Base-by-base conservation (phyloP, 495 filamentous ascomycete species). In the Daldinia caldariorum region DNA sequence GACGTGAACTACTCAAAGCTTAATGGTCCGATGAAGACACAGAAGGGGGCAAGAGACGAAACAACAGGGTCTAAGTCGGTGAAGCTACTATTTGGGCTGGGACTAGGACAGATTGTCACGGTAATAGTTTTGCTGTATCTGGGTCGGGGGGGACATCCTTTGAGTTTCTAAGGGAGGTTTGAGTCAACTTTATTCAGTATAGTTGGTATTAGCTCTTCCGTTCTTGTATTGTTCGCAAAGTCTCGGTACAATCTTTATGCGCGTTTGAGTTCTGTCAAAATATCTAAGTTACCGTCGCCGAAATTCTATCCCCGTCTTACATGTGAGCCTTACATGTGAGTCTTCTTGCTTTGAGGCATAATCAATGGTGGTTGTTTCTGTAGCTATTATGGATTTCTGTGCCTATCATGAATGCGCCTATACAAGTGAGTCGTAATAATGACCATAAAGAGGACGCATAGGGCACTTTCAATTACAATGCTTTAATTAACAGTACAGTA, bases 81-180 rank as follows among this genome's bases (percentile, higher is more conserved):
- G 37, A 58, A 56, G 54, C 32, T 76, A 32, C 6, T 79, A 38
- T 62, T 74, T 43, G 69, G 66, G 26, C 60, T 72, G 39, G 55
- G 72, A 26, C 49, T 71, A 35, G 58, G 58, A 34, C 69, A 74
- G 43, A 39, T 70, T 7, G 22, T 74, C 12, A 60, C 61, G 34
- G 58, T 71, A 22, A 63, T 66, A 54, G 13, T 64, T 32, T 10
- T 70, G n/a, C 18, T 71, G 55, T 67, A 67, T 58, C 35, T 63
- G 32, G 63, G 54, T 35, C 63, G 58, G 55, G 32, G 63, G 63
- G 20, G 55, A 58, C 12, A 14, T 67, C 18, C 58, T 67, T 67
- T 71, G 37, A 60, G 53, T 63, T 66, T 56, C 56, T 61, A 32
- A 18, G 47, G 69, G 62, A 59, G 56, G 58, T 60, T 63, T 41